Base-by-base conservation (phyloP, 805 yeast genomes). In the Ogataea corticis region DNA sequence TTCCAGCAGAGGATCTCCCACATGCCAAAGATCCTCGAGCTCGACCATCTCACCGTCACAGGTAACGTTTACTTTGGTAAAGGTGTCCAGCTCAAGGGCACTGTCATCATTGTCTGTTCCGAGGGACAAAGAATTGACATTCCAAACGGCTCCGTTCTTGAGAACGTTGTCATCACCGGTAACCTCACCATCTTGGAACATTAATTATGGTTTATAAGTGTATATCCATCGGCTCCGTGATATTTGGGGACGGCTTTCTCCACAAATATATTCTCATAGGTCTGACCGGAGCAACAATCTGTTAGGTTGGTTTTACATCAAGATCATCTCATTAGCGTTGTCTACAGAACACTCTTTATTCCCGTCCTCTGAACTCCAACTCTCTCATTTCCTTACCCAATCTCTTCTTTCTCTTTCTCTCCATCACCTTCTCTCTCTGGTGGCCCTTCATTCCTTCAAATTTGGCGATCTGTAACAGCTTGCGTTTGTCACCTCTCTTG, bases 151-250 rank as follows among this genome's bases (percentile, higher is more conserved):
- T 81, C 96, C 12, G 77, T 91, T 44, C 77, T 94, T 61, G 99
- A 94, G 69, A 94, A 94, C 64, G 98, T 92, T 41, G 99, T 92
- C 52, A 88, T 92, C 59, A 92, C 99, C 42, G 99, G 99, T 68
- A 90, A 88, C 72, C 79, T 92, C 70, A 89, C 95, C 61, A 91
- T 94, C 59, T 78, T 91, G 62, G 97, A 91, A 72, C 97, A 91
- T 69, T 90, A 69, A 57, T 19, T 14, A 15, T 21, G 25, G 25
- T 21, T 9, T 21, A 21, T 21, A 21, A 21, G 25, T 21, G 25
- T 21, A 21, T 21, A 33, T 11, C 21, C 18, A 13, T 10, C 16
- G 4, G 27, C n/a, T 36, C 16, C 13, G 5, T n/a, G 6, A 23
- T 21, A 6, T 12, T 10, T 23, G 13, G 16, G 7, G n/a, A 5